These are phyloP conservation scores for Trichoderma atrobrunneum DNA, from an alignment of 2,329 filamentous ascomycete genomes.

Conservation along the genomic window DNA sequence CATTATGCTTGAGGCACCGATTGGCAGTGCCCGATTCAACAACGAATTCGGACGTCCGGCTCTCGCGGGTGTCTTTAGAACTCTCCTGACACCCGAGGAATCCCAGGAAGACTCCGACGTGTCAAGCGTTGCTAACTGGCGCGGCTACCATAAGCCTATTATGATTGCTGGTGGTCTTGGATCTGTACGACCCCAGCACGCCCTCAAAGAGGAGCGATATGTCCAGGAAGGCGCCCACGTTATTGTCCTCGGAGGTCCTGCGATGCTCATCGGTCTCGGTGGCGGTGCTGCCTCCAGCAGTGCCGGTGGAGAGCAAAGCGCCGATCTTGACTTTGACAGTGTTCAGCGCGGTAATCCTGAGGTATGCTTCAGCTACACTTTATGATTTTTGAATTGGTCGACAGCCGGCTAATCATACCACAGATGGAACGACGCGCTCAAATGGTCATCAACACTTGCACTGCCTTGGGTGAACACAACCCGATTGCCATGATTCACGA, in stretches of 20 bases:
- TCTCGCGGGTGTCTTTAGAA: constrained; percentile 87
- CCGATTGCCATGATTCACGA: constrained; percentile 98
- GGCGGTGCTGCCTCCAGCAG: constrained; percentile 93
- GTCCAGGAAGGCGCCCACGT: constrained; percentile 87
- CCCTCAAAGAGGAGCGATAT: constrained; percentile 74
- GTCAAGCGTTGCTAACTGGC: constrained; percentile 48
- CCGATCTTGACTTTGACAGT: constrained; percentile 93
- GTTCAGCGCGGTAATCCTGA: constrained; percentile 97
- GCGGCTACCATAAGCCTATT: constrained; percentile 97
- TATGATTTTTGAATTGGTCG: neutral
- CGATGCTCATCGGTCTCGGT: constrained; percentile 95
- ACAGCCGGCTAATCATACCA: neutral
- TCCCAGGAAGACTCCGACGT: constrained; percentile 33
- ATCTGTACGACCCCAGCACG: constrained; percentile 85
- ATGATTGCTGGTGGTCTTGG: constrained; percentile 97
- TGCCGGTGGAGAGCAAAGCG: constrained; percentile 80
- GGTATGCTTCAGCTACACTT: constrained; percentile 1
- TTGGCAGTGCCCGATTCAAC: constrained; percentile 93
- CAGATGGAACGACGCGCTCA: constrained; percentile 86
- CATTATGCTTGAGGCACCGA: constrained; percentile 96
- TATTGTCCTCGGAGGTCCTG: constrained; percentile 90
- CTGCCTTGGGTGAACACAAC: constrained; percentile 76
- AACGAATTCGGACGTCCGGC: constrained; percentile 95
- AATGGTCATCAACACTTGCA: constrained; percentile 96
- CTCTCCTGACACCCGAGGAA: constrained; percentile 60